These are phyloP conservation scores for Aquilaria sinensis DNA, from an alignment of 345 rosid genomes.

Conservation along the genomic window DNA sequence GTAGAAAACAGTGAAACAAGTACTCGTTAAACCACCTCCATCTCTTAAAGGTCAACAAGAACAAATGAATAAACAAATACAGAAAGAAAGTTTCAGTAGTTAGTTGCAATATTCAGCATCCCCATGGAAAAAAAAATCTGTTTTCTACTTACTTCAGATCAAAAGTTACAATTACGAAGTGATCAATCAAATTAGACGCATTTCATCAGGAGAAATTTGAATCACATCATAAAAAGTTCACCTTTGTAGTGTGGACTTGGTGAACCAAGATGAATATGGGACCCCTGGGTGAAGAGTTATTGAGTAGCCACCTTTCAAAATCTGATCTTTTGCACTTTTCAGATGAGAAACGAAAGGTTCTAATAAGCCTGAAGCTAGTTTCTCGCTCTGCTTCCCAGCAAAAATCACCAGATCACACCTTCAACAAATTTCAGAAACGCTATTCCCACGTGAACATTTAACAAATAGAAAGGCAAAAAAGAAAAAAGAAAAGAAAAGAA, in stretches of 20 bases:
- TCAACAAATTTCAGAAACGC: slow-evolving; percentile 9
- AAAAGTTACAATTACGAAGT: neutral
- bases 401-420: slow-evolving; percentile 92
- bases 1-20: slow-evolving; percentile 3
- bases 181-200: neutral
- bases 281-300: slow-evolving; percentile 62
- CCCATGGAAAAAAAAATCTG: neutral
- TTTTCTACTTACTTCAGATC: neutral
- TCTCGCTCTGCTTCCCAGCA: slow-evolving; percentile 68
- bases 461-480: slow-evolving; percentile 3
- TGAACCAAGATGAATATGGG: slow-evolving; percentile 66
- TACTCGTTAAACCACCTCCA: neutral
- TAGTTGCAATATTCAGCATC: neutral
- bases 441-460: neutral
- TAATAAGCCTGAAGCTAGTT: slow-evolving; percentile 79
- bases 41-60: too few relatives aligned
- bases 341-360: slow-evolving; percentile 84
- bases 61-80: too few relatives aligned
- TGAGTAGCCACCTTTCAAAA: slow-evolving; percentile 86
- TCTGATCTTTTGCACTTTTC: slow-evolving; percentile 76
- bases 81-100: too few relatives aligned
- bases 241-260: slow-evolving; percentile 88
- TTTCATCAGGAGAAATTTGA: neutral
- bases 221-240: slow-evolving; percentile 13
- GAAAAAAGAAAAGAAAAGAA: neutral